These are phyloP conservation scores for Aspergillus indologenus DNA, from an alignment of 495 filamentous ascomycete species.

Conservation along the genomic window DNA sequence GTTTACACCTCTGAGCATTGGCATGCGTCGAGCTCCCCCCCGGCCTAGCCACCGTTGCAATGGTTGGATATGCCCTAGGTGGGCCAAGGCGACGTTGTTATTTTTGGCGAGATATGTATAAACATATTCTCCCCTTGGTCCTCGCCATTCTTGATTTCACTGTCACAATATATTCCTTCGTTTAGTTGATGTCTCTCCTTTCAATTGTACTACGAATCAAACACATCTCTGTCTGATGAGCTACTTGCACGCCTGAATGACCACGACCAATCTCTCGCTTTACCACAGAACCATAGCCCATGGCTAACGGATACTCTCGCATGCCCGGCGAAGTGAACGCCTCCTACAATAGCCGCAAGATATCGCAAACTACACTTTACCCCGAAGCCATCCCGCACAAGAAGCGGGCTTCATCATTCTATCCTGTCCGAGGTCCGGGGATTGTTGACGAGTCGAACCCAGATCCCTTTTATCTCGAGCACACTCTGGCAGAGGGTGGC, in stretches of 20 bases:
- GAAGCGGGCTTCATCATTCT: conserved; percentile 36
- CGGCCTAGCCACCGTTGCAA: conserved; percentile 25
- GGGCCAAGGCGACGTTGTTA: conserved; percentile 14
- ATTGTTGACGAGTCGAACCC: conserved; percentile 40
- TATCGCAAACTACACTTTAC: conserved; percentile 35
- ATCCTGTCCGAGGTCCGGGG: conserved; percentile 28
- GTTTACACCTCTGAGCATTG: conserved; percentile 43
- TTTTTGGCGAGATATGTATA: conserved; percentile 37
- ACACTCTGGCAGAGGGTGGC: conserved; percentile 33
- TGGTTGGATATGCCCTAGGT: conserved; percentile 7
- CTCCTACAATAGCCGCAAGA: conserved; percentile 32
- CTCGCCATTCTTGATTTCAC: not conserved
- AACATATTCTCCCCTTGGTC: conserved; percentile 37
- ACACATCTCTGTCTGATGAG: conserved; percentile 12
- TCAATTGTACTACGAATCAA: not conserved
- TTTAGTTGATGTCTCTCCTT: conserved; percentile 11
- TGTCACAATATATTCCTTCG: conserved; percentile 2
- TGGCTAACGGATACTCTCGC: conserved; percentile 40
- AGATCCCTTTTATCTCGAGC: conserved; percentile 48
- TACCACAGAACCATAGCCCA: conserved; percentile 34
- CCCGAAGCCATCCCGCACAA: conserved; percentile 34
- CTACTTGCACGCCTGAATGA: conserved; percentile 9
- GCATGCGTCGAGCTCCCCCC: conserved; percentile 39
- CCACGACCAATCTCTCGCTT: not conserved
- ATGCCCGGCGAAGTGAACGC: conserved; percentile 37